Percentiles rank a stretch among this genome's conserved stretches.
These are phyloP conservation scores for Solanum chiquidenum DNA, from an alignment of 257 asterid genomes.

Conservation along the genomic window DNA sequence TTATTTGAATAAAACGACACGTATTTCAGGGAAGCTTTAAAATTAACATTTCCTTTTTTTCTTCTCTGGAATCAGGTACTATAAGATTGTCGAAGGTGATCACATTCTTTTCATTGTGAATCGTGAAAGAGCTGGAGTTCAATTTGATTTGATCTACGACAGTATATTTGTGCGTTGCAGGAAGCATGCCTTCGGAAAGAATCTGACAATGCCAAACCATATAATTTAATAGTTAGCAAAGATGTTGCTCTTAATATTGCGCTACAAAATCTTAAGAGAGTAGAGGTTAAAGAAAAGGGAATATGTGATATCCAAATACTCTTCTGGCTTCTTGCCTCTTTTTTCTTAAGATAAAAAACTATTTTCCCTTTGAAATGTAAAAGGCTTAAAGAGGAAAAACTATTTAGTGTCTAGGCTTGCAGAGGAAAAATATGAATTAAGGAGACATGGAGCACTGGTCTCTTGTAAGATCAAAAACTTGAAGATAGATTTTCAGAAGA, in stretches of 20 bases:
- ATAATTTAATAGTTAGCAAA: slow-evolving; percentile 11
- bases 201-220: slow-evolving; percentile 47
- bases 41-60: not conserved
- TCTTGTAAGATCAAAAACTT: not conserved
- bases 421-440: not conserved
- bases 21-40: not conserved
- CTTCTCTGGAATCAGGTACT: slow-evolving; percentile 45
- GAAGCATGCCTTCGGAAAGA: slow-evolving; percentile 63
- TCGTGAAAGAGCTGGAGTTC: slow-evolving; percentile 85
- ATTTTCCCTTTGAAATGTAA: not conserved
- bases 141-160: slow-evolving; percentile 83
- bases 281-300: not conserved
- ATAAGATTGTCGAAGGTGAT: slow-evolving; percentile 84
- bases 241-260: not conserved
- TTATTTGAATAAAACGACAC: not conserved
- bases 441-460: not conserved
- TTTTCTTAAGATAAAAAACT: not conserved
- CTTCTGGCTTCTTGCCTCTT: not conserved
- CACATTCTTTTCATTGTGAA: slow-evolving; percentile 84
- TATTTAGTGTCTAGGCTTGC: not conserved
- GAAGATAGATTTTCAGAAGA: not conserved
- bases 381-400: not conserved
- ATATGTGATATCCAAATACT: not conserved
- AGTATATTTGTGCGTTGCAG: slow-evolving; percentile 84
- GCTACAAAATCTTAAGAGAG: not conserved